Conservation (phyloP, 176 grass and related monocot genomes). For the Avena insularis region DNA sequence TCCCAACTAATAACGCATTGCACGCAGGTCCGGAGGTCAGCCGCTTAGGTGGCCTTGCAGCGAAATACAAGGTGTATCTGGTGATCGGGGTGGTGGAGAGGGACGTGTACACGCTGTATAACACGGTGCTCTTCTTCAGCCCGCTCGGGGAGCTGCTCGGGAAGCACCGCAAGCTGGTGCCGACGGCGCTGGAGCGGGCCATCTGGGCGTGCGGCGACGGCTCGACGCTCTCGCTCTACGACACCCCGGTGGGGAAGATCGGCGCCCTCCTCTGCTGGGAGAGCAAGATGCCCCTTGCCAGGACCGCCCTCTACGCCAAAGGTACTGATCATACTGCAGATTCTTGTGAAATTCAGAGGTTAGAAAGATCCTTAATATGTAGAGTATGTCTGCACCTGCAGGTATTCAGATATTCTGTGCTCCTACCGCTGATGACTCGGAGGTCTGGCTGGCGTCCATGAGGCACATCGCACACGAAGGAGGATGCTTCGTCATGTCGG, state of each 20-base stretch:
- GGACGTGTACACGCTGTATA: conserved; percentile 63
- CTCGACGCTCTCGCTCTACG: conserved; percentile 69
- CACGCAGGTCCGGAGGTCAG: conserved; percentile 60
- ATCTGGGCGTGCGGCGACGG: conserved; percentile 77
- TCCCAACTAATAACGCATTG: neutral
- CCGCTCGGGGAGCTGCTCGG: conserved; percentile 55
- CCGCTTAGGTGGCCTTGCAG: conserved; percentile 53
- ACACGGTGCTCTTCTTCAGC: conserved; percentile 63
- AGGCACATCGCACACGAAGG: conserved; percentile 60
- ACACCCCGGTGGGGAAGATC: conserved; percentile 48
- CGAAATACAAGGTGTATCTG: conserved; percentile 61
- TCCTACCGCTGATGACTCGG: conserved; percentile 55
- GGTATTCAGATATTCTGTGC: conserved; percentile 73
- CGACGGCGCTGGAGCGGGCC: conserved; percentile 56
- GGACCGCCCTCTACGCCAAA: neutral
- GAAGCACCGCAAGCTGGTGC: conserved; percentile 73
- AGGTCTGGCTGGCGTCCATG: conserved; percentile 66
- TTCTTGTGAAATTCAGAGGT: neutral
- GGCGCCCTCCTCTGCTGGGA: conserved; percentile 3
- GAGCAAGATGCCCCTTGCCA: neutral
- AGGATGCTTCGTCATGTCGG: conserved; percentile 33
- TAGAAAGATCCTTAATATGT: neutral
- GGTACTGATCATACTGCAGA: neutral
- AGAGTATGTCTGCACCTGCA: neutral
- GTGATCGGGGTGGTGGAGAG: conserved; percentile 72